Evolutionary conservation across 1,284 basidiomycete species (phyloP), one percentile per base, ranked within the genome.

Genomic region (Rhodotorula sp.): DNA sequence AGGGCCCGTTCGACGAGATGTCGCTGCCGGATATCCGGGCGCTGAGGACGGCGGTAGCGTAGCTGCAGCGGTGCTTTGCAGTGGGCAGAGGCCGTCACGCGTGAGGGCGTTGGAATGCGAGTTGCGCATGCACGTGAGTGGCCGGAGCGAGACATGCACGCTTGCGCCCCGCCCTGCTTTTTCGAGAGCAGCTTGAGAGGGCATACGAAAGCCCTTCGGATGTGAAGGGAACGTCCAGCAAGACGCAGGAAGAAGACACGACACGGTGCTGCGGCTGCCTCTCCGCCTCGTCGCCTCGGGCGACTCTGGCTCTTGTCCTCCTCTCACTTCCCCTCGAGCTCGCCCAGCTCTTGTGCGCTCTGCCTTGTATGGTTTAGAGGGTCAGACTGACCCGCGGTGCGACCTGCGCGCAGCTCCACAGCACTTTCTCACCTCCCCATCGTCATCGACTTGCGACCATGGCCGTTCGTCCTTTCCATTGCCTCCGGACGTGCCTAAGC

Each of bases 1-100:
- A 54, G 29, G 62, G 66, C 10, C 58, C 63, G 9, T 72, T 72
- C 63, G 48, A 53, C 63, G 70, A 72, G 25, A n/a, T 60, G 19
- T 41, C 39, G n/a, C 34, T 71, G 56, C 65, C 65, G 36, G 73
- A 75, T n/a, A 41, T 72, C 39, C 17, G 25, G 51, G 27, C 34
- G 15, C 19, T 64, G 15, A 41, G 63, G 29, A 12, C 12, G 1
- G 53, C 53, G 19, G 32, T 54, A 9, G 32, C 32, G 19, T 34
- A 54, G 32, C 21, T 15, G 13, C 3, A 51, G 27, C 50, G n/a
- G n/a, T n/a, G 50, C 9, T 10, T 50, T 50, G 48, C 22, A 5
- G 25, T 22, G 10, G 48, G 3, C 3, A 10, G 48, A 27, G 48
- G 48, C 48, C 7, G 17, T 50, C 48, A 9, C 48, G 19, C 7